Evolutionary conservation across 2,329 filamentous ascomycete species (phyloP).

Genomic region (Penicillium glabrum): DNA sequence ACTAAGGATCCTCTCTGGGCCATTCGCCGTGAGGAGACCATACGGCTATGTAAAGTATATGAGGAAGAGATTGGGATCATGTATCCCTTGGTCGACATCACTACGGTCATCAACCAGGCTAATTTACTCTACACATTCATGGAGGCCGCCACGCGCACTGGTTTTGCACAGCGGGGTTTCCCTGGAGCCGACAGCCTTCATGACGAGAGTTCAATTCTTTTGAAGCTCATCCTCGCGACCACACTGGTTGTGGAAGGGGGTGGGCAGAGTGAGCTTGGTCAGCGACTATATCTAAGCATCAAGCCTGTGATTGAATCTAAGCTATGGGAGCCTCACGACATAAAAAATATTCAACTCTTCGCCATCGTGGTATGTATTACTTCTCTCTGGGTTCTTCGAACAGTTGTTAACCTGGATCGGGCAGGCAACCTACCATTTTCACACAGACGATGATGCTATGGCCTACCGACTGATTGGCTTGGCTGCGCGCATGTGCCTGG

Average conservation of each 20-base stretch:
- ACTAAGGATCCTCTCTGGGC: slow-evolving; percentile 77
- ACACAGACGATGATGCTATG: slow-evolving; percentile 79
- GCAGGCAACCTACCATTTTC: slow-evolving; percentile 75
- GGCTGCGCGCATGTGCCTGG: slow-evolving; percentile 74
- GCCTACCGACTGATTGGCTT: slow-evolving; percentile 87
- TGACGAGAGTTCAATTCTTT: slow-evolving; percentile 65
- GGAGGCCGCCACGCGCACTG: slow-evolving; percentile 62
- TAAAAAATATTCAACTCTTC: slow-evolving; percentile 61
- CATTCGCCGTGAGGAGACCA: slow-evolving; percentile 74
- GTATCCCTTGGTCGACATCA: slow-evolving; percentile 82
- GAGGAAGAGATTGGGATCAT: slow-evolving; percentile 90
- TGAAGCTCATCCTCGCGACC: slow-evolving; percentile 82
- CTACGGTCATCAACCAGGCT: slow-evolving; percentile 68
- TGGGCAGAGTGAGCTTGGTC: slow-evolving; percentile 73
- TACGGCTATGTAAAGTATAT: slow-evolving; percentile 75
- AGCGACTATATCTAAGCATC: slow-evolving; percentile 73
- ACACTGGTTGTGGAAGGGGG: slow-evolving; percentile 75
- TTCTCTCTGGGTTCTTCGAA: not conserved
- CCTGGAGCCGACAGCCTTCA: slow-evolving; percentile 60
- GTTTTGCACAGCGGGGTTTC: slow-evolving; percentile 55
- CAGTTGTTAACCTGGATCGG: not conserved
- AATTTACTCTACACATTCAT: slow-evolving; percentile 71
- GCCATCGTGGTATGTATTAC: slow-evolving; percentile 45
- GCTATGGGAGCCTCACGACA: slow-evolving; percentile 56
- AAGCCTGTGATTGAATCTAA: slow-evolving; percentile 68